Base-by-base conservation (phyloP, 2,329 filamentous ascomycete species). In the Drechmeria coniospora region DNA sequence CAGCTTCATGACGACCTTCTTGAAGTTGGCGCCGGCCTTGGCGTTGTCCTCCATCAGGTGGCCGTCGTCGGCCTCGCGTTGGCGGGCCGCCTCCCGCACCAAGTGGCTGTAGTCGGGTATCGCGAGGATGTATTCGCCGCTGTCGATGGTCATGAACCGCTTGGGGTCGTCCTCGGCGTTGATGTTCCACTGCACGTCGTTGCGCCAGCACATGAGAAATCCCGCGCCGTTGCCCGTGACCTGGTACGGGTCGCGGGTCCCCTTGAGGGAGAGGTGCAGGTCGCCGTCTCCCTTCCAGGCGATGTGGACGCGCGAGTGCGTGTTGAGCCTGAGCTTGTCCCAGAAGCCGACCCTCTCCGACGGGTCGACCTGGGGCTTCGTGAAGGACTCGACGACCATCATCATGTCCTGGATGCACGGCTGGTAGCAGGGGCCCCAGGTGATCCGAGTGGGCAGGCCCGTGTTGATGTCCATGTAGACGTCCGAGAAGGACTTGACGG, bases 361-460 rank as follows among this genome's bases (percentile, higher is more conserved):
- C 1, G 81, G 79, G 49, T 98, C 92, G 16, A 94, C 65, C 36
- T 87, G 86, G 6, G 87, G 83, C 48, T 98, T 98, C 1, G 87
- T 94, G 49, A 98, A 95, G 3, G 81, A 87, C 53, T 98, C 90
- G 35, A 98, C 80, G 15, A 86, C 86, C 69, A 95, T 94, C 90
- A 98, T 98, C 79, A 95, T 93, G 46, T 98, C 92, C 50, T 98
- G 90, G 26, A 98, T 87, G 2, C 87, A 87, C 16, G 92, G 90
- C 46, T 98, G 92, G 45, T 95, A 98, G 2, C 86, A 93, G 25
- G 90, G 86, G 6, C 86, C 86, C 92, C 90, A 98, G 0, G 87
- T 94, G 29, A 98, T 87, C 24, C 81, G 74, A 1, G 90, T 98
- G 2, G 92, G 82, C 32, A 87, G 72, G 29, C 77, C 79, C 2